These are phyloP conservation scores for Panicum virgatum DNA, from an alignment of 202 grass and related monocot genomes.

Conservation along the genomic window DNA sequence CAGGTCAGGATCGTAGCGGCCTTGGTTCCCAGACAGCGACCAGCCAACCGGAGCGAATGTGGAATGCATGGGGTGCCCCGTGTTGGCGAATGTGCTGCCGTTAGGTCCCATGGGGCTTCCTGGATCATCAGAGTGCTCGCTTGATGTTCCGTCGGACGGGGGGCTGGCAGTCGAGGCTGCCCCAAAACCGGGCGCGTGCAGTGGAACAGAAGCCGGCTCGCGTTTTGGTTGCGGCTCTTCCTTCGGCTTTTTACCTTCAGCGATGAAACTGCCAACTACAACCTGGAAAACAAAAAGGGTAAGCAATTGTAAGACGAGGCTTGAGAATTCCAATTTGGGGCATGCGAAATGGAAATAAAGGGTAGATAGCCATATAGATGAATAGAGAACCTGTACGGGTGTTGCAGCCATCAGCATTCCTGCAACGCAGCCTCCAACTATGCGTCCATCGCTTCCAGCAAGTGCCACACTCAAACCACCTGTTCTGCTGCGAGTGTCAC, in stretches of 20 bases:
- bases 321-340: background rate
- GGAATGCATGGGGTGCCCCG: slow-evolving; percentile 53
- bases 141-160: slow-evolving; percentile 71
- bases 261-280: slow-evolving; percentile 73
- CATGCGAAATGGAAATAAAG: background rate
- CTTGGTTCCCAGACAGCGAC: slow-evolving; percentile 56
- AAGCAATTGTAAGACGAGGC: background rate
- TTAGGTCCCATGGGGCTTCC: slow-evolving; percentile 64
- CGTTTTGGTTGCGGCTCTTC: slow-evolving; percentile 58
- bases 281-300: slow-evolving; percentile 49
- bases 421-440: slow-evolving; percentile 76
- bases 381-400: slow-evolving; percentile 59
- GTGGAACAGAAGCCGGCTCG: slow-evolving; percentile 44
- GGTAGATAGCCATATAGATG: background rate
- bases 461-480: slow-evolving; percentile 78
- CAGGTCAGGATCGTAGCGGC: slow-evolving; percentile 57
- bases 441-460: slow-evolving; percentile 69
- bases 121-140: slow-evolving; percentile 62
- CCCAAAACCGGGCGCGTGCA: slow-evolving; percentile 43
- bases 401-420: slow-evolving; percentile 82
- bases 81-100: slow-evolving; percentile 45
- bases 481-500: slow-evolving; percentile 74
- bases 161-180: slow-evolving; percentile 44
- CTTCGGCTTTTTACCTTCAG: slow-evolving; percentile 71
- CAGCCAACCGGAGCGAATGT: slow-evolving; percentile 54